Evolutionary conservation across 345 rosid species (phyloP).

Genomic region (Brassica cretica): DNA sequence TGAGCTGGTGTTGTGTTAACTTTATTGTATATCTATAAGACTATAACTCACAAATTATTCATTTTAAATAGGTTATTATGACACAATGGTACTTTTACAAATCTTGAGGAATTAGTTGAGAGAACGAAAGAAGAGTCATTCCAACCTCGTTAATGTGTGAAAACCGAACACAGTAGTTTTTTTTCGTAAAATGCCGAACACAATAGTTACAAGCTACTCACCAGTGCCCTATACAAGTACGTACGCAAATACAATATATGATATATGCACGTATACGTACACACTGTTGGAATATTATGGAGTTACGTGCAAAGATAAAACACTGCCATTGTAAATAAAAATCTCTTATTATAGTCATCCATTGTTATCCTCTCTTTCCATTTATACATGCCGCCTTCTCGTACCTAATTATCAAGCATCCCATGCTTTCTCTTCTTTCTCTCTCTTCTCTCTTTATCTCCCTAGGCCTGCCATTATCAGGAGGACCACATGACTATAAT

Average conservation of each 20-base stretch:
- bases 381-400: slow-evolving; percentile 67
- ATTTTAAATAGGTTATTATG: background rate
- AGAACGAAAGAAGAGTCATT: background rate
- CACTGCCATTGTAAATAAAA: slow-evolving; percentile 19
- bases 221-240: slow-evolving; percentile 16
- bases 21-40: background rate
- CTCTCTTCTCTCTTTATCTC: slow-evolving; percentile 28
- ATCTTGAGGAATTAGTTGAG: background rate
- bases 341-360: slow-evolving; percentile 20
- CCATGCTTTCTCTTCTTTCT: slow-evolving; percentile 14
- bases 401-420: slow-evolving; percentile 28
- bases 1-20: background rate
- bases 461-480: slow-evolving; percentile 56
- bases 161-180: background rate
- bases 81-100: background rate
- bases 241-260: background rate
- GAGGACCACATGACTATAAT: slow-evolving; percentile 74
- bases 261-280: slow-evolving; percentile 9
- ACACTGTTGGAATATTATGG: background rate
- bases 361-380: slow-evolving; percentile 49
- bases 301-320: slow-evolving; percentile 39
- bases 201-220: slow-evolving; percentile 7
- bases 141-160: background rate
- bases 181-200: background rate
- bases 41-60: background rate